These are phyloP conservation scores for Stentor roeselii DNA, from an alignment of 73 alveolate species.

Conservation along the genomic window DNA sequence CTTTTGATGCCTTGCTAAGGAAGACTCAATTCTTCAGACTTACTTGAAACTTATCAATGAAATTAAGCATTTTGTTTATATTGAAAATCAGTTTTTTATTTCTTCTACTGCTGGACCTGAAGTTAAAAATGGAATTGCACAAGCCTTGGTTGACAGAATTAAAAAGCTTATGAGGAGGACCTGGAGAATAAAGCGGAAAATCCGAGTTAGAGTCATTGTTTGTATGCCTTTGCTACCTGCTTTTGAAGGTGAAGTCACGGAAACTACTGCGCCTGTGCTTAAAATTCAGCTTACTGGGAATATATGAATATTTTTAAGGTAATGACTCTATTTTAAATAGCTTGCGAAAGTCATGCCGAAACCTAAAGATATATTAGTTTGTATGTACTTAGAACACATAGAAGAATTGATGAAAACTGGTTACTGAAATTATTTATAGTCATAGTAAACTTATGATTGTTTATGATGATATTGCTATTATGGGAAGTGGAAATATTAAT, in stretches of 20 bases:
- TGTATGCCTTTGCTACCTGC: constrained; percentile 94
- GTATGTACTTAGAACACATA: constrained; percentile 86
- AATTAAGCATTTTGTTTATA: constrained; percentile 87
- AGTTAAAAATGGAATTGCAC: constrained; percentile 76
- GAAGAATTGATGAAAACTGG: constrained; percentile 60
- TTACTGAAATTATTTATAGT: constrained; percentile 82
- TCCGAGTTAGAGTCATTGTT: constrained; percentile 70
- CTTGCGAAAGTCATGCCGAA: constrained; percentile 55
- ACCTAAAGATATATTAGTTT: constrained; percentile 73
- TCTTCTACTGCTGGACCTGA: constrained; percentile 60
- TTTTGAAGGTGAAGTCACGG: constrained; percentile 81
- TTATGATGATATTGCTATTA: constrained; percentile 83
- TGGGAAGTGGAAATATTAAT: constrained; percentile 98
- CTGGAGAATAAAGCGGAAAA: too few relatives aligned
- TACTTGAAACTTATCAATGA: constrained; percentile 74
- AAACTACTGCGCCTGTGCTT: constrained; percentile 40
- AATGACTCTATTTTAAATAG: constrained; percentile 58
- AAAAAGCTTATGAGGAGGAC: constrained; percentile 48
- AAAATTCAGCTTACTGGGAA: constrained; percentile 64
- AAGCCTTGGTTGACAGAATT: constrained; percentile 76
- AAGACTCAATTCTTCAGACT: constrained; percentile 77
- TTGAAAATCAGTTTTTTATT: constrained; percentile 95
- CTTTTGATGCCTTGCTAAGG: constrained; percentile 83
- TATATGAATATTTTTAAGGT: constrained; percentile 55
- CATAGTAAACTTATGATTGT: constrained; percentile 91